Conservation (phyloP, 352 stramenopile genomes). For the Elongisporangium prolatum region DNA sequence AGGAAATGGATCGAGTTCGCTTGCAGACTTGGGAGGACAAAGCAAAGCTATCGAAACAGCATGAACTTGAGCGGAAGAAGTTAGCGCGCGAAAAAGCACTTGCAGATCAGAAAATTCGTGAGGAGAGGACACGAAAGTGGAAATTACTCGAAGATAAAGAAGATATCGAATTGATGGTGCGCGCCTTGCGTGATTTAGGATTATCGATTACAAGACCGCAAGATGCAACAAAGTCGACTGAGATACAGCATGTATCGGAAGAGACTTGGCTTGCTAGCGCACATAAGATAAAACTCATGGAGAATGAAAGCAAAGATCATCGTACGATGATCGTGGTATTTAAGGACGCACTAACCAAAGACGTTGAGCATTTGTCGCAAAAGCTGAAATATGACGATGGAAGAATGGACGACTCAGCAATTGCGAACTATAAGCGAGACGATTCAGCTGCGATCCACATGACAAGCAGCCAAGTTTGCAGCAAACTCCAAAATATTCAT, state of each 20-base stretch:
- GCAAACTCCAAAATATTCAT: conserved; percentile 76
- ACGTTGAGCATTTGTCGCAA: conserved; percentile 49
- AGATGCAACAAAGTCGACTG: not conserved
- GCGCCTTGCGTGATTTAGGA: conserved; percentile 56
- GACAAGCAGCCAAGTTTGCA: conserved; percentile 73
- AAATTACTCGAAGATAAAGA: conserved; percentile 81
- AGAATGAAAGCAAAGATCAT: conserved; percentile 73
- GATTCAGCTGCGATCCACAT: conserved; percentile 71
- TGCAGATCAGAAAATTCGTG: conserved; percentile 71
- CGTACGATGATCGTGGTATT: conserved; percentile 81
- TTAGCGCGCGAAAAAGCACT: conserved; percentile 75
- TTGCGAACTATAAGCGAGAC: conserved; percentile 24
- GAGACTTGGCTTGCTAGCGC: conserved; percentile 45
- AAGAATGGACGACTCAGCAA: not conserved
- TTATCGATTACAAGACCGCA: not conserved
- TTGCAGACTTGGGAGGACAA: conserved; percentile 89
- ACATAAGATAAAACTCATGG: conserved; percentile 53
- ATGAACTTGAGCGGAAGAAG: conserved; percentile 81
- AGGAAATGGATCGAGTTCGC: conserved; percentile 84
- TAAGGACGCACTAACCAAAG: conserved; percentile 75
- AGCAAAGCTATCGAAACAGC: conserved; percentile 77
- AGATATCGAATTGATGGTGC: conserved; percentile 77
- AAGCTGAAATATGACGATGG: conserved; percentile 19
- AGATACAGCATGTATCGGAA: not conserved
- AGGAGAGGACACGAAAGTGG: conserved; percentile 83